Conservation (phyloP, 768 basidiomycete genomes). For the Naematelia aurantialba region DNA sequence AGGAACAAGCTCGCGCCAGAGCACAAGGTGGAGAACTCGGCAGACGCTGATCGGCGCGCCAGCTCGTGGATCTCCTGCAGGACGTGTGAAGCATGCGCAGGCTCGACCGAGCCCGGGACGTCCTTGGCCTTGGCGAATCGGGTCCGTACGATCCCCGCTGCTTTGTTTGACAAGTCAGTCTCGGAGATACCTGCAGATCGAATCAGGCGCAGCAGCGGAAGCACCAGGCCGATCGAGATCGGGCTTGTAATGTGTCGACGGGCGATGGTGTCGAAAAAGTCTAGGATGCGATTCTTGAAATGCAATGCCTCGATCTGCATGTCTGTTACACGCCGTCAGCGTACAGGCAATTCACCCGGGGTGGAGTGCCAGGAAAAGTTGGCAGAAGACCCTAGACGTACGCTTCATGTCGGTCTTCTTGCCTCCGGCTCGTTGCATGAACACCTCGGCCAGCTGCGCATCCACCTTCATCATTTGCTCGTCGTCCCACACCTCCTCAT, state of each 20-base stretch:
- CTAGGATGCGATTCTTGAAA: conserved; percentile 93
- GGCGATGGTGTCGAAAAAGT: conserved; percentile 82
- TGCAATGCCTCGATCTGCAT: conserved; percentile 84
- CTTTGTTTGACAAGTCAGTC: conserved; percentile 82
- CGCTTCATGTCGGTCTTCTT: conserved; percentile 38
- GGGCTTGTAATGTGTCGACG: conserved; percentile 73
- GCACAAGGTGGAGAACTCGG: conserved; percentile 63
- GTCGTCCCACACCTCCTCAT: conserved; percentile 68
- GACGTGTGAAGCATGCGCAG: conserved; percentile 55
- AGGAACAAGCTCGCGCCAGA: conserved; percentile 70
- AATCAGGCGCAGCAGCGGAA: conserved; percentile 74
- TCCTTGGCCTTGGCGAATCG: conserved; percentile 74
- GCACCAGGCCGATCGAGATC: conserved; percentile 62
- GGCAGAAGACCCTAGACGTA: conserved; percentile 16
- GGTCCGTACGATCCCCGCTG: conserved; percentile 69
- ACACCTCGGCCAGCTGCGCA: conserved; percentile 81
- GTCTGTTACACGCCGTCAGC: conserved; percentile 44
- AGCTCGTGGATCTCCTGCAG: conserved; percentile 65
- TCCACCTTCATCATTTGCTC: conserved; percentile 98
- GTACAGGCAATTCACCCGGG: conserved; percentile 38
- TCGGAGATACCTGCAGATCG: conserved; percentile 64
- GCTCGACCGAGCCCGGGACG: conserved; percentile 52
- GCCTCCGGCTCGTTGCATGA: conserved; percentile 58
- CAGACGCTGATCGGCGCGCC: conserved; percentile 64
- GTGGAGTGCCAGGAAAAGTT: background rate